phyloP scores from a whole-genome alignment of 805 yeast genomes.

The Ogataea pignaliae region DNA sequence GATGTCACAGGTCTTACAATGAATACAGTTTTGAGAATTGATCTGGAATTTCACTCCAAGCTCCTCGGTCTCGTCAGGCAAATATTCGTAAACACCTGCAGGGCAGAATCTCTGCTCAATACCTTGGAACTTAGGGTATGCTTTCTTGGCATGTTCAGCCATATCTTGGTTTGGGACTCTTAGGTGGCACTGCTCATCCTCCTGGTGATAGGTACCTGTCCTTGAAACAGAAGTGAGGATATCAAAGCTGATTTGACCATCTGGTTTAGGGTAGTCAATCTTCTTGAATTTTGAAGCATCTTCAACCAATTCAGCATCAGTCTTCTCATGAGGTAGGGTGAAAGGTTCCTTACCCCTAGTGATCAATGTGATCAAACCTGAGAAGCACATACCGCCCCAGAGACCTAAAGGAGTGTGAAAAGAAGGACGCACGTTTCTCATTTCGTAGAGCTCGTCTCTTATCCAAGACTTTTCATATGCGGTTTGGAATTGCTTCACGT shows the following conservation, averaged over 20 bases:
- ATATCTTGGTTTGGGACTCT: constrained; percentile 61
- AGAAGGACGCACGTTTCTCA: constrained; percentile 91
- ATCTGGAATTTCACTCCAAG: constrained; percentile 83
- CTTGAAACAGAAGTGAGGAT: constrained; percentile 90
- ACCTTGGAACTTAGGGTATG: constrained; percentile 79
- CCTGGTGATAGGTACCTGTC: constrained; percentile 95
- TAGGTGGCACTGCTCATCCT: constrained; percentile 88
- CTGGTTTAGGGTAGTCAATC: constrained; percentile 93
- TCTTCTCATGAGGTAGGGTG: constrained; percentile 64
- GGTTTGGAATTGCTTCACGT: constrained; percentile 56
- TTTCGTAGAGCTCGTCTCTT: constrained; percentile 72
- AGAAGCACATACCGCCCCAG: constrained; percentile 75
- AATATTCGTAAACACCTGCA: constrained; percentile 95
- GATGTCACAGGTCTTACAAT: constrained; percentile 97
- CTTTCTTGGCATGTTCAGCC: constrained; percentile 57
- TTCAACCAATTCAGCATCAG: constrained; percentile 71
- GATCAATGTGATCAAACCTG: constrained; percentile 79
- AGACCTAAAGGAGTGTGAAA: constrained; percentile 74
- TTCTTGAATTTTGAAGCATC: constrained; percentile 62
- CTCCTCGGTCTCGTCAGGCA: constrained; percentile 53
- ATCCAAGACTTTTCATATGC: constrained; percentile 80
- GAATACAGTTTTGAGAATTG: constrained; percentile 96
- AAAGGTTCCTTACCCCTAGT: constrained; percentile 81
- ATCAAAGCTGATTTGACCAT: constrained; percentile 88
- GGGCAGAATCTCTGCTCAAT: constrained; percentile 93